A percentile compares a stretch with the other conserved stretches of the same genome.
Evolutionary conservation across 441 rosid species (phyloP).

Genomic region (Viola pubescens): DNA sequence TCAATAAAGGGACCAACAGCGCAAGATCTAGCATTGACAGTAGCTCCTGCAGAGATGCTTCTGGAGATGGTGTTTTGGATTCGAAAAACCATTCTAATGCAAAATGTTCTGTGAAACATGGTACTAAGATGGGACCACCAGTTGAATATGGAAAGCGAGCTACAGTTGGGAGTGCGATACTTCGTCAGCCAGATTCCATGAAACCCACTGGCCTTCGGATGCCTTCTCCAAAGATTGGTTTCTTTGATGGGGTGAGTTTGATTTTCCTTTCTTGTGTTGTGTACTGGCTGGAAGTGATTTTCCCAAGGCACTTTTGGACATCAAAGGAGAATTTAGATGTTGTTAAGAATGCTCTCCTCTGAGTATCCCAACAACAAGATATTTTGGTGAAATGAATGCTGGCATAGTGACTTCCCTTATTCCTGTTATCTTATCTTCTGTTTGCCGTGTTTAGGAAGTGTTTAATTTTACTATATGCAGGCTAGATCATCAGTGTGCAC

Average conservation of each 20-base stretch:
- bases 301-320: not conserved
- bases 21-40: conserved; percentile 40
- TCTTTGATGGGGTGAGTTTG: conserved; percentile 88
- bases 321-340: not conserved
- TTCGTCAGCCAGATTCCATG: conserved; percentile 30
- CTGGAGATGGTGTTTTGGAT: conserved; percentile 22
- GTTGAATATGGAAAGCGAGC: conserved; percentile 27
- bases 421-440: not conserved
- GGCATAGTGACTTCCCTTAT: conserved; percentile 7
- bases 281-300: conserved; percentile 7
- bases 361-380: not conserved
- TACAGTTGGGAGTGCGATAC: conserved; percentile 28
- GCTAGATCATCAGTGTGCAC: conserved; percentile 40
- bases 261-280: conserved; percentile 14
- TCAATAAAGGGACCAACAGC: conserved; percentile 37
- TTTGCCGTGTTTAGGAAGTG: conserved; percentile 9
- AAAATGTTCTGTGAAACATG: conserved; percentile 27
- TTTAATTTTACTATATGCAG: conserved; percentile 31
- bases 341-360: not conserved
- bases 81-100: conserved; percentile 25
- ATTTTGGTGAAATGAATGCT: conserved; percentile 2
- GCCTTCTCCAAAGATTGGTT: conserved; percentile 96
- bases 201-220: conserved; percentile 85
- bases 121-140: conserved; percentile 23
- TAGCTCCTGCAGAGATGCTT: conserved; percentile 24